These are phyloP conservation scores for Podaxis sp. DNA, from an alignment of 768 basidiomycete genomes.

Conservation along the genomic window DNA sequence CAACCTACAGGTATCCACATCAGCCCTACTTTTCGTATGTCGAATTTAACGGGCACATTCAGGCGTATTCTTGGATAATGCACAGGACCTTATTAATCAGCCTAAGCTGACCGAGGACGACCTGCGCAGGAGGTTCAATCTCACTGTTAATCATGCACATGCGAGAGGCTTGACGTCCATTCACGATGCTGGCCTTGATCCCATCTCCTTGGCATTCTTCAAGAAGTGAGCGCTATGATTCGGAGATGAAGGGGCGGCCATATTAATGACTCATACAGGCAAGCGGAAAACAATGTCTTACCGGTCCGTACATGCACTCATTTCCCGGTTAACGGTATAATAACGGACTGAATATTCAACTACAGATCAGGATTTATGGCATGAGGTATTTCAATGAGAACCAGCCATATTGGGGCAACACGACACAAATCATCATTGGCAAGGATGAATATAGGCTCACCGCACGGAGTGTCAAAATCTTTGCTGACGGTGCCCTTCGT, in stretches of 20 bases:
- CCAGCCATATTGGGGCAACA: slow-evolving; percentile 74
- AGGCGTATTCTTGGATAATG: slow-evolving; percentile 86
- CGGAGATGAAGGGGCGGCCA: background rate
- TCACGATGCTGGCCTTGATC: slow-evolving; percentile 81
- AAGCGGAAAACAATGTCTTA: slow-evolving; percentile 56
- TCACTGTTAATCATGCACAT: slow-evolving; percentile 67
- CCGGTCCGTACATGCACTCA: slow-evolving; percentile 44
- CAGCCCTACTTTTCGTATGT: slow-evolving; percentile 5
- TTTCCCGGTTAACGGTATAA: slow-evolving; percentile 14
- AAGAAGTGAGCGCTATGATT: slow-evolving; percentile 42
- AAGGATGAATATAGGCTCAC: slow-evolving; percentile 63
- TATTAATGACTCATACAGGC: slow-evolving; percentile 38
- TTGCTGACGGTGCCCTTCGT: slow-evolving; percentile 80
- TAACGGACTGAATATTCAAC: background rate
- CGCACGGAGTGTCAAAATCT: slow-evolving; percentile 77
- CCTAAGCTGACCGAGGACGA: slow-evolving; percentile 66
- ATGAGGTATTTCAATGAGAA: slow-evolving; percentile 73
- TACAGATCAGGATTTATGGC: slow-evolving; percentile 72
- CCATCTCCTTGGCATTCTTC: slow-evolving; percentile 74
- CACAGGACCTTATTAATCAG: slow-evolving; percentile 69
- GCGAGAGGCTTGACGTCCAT: slow-evolving; percentile 76
- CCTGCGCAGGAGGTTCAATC: slow-evolving; percentile 57
- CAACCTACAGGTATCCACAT: slow-evolving; percentile 63
- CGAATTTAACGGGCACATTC: slow-evolving; percentile 8
- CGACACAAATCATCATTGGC: slow-evolving; percentile 50